phyloP scores from a whole-genome alignment of 495 filamentous ascomycete species.

The Chaetomium fimeti region DNA sequence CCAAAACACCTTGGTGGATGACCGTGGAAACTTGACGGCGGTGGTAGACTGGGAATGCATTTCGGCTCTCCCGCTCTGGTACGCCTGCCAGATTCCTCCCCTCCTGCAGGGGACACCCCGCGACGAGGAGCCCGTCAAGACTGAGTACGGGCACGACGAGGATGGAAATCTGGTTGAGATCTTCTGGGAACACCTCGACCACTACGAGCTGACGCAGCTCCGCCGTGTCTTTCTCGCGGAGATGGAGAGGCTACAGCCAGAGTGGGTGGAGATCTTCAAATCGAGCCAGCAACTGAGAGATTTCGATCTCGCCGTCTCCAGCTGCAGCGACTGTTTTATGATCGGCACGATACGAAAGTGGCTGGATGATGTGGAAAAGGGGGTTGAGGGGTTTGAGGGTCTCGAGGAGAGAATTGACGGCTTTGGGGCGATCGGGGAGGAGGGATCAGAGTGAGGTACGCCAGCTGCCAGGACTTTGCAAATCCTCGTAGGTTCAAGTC shows the following conservation, averaged over 20 bases:
- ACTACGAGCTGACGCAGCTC: conserved; percentile 18
- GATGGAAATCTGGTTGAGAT: conserved; percentile 14
- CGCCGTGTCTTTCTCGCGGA: conserved; percentile 7
- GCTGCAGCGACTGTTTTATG: conserved; percentile 11
- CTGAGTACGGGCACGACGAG: conserved; percentile 7
- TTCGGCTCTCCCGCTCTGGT: conserved; percentile 40
- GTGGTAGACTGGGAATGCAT: conserved; percentile 51
- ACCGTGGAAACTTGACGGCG: conserved; percentile 34
- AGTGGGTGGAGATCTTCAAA: conserved; percentile 12
- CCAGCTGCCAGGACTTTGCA: background rate
- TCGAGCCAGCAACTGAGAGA: conserved; percentile 13
- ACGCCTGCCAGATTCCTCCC: conserved; percentile 33
- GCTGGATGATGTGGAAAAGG: conserved; percentile 10
- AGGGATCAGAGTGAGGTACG: too few species aligned
- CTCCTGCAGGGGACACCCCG: conserved; percentile 28
- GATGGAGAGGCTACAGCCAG: conserved; percentile 9
- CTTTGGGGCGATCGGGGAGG: conserved; percentile 3
- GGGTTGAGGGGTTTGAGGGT: conserved; percentile 4
- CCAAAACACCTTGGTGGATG: conserved; percentile 44
- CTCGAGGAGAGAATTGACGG: conserved; percentile 14
- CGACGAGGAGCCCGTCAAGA: conserved; percentile 10
- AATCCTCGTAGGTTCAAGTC: background rate
- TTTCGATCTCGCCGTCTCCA: conserved; percentile 15
- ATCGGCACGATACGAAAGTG: conserved; percentile 8
- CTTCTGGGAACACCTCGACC: conserved; percentile 16